Evolutionary conservation across 2,329 filamentous ascomycete species (phyloP), one percentile per base, ranked within the genome.

Genomic region (Didymella glomerata): DNA sequence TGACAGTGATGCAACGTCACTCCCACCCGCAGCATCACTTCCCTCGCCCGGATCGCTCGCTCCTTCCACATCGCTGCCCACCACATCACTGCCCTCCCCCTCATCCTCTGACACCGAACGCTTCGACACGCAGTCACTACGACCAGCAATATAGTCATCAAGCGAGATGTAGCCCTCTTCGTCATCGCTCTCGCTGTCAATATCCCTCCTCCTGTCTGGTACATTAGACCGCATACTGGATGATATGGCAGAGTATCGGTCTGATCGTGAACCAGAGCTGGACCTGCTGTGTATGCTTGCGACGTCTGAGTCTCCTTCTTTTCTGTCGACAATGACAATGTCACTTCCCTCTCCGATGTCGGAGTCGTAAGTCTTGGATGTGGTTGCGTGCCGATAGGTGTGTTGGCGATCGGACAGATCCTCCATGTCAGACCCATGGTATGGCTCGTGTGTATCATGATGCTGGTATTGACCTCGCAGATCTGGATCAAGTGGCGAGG

Each of bases 121-220:
- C 8, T 9, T 25, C 2, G 51, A 47, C 4, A 42, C 36, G 14
- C 49, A 58, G 24, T 53, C 55, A 41, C 55, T 58, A 9, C 45
- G 9, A 9, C 42, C 44, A 2, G 22, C 42, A 6, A 59, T 59
- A 8, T 59, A 50, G 3, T 49, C 56, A 9, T 59, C 56, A 2
- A 54, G 56, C 13, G 46, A 54, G 41, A 59, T 59, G 18, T 59
- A 59, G 7, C 49, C 56, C 20, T 40, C 50, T 14, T 59, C 56
- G 16, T 22, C 25, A 6, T 58, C 55, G 13, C 55, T 58, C 2
- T 25, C 46, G 42, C 50, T 54, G 3, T n/a, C 32, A 13, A 30
- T 49, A 3, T 20, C 7, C 27, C 6, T 16, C 10, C 20, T 32
- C 25, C 20, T 18, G 3, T 25, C 38, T 18, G 44, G 34, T 5